phyloP scores from a whole-genome alignment of 768 basidiomycete species.

The Phaffia tasmanica region DNA sequence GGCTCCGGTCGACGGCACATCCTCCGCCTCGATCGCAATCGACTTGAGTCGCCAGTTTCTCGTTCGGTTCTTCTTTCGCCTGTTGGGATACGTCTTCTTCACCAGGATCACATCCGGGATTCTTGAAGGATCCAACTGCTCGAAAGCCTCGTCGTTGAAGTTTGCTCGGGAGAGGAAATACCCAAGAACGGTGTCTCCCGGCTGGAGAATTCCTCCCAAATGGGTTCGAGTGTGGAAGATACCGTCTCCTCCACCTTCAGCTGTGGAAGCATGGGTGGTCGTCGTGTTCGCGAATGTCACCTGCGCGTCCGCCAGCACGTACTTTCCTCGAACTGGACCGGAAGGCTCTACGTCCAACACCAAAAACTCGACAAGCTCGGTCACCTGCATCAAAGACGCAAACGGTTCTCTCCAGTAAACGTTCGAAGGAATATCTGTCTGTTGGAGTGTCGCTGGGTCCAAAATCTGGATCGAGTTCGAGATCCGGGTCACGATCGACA shows the following conservation, averaged over 20 bases:
- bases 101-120: conserved; percentile 88
- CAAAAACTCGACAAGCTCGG: conserved; percentile 87
- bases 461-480: conserved; percentile 83
- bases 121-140: conserved; percentile 49
- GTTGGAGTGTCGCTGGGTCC: conserved; percentile 75
- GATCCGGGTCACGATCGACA: conserved; percentile 79
- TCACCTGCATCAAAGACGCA: conserved; percentile 64
- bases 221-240: conserved; percentile 96
- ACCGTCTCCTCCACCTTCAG: conserved; percentile 51
- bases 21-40: conserved; percentile 83
- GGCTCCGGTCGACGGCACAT: conserved; percentile 59
- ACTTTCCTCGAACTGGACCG: conserved; percentile 58
- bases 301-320: conserved; percentile 76
- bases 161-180: conserved; percentile 81
- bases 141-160: conserved; percentile 83
- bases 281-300: conserved; percentile 67
- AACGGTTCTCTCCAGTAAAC: conserved; percentile 91
- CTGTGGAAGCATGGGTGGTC: conserved; percentile 41
- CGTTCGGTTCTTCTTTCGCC: conserved; percentile 76
- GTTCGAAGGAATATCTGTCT: conserved; percentile 62
- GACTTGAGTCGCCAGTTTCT: conserved; percentile 80
- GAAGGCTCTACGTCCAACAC: conserved; percentile 88
- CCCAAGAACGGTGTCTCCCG: conserved; percentile 85
- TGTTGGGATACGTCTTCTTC: conserved; percentile 88
- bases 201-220: conserved; percentile 82